Evolutionary conservation across 2,329 filamentous ascomycete genomes (phyloP).

Genomic region (Fusarium oxysporum): DNA sequence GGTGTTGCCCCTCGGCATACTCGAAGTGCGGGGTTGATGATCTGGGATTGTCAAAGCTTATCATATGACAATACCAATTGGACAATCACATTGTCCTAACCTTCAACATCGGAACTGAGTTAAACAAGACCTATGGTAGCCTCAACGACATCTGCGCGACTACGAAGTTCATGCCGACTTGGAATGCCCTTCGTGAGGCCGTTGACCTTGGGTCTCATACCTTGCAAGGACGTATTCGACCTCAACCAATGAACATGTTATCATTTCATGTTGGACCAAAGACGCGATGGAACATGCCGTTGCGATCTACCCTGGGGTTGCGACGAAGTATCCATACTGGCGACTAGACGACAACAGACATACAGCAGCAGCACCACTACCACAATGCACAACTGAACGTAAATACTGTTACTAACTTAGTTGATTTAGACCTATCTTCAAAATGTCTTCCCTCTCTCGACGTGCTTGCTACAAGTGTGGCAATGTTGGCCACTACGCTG

Average conservation of each 20-base stretch:
- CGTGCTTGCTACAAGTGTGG: conserved; percentile 87
- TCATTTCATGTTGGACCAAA: not conserved
- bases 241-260: not conserved
- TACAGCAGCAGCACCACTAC: conserved; percentile 9
- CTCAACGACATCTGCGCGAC: not conserved
- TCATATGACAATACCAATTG: conserved; percentile 1
- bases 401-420: conserved; percentile 15
- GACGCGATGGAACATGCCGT: not conserved
- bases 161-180: not conserved
- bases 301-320: not conserved
- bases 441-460: conserved; percentile 83
- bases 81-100: not conserved
- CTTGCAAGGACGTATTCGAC: not conserved
- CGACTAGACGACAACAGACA: not conserved
- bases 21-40: conserved; percentile 32
- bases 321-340: too few relatives aligned
- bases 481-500: conserved; percentile 83
- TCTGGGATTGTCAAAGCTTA: conserved; percentile 3
- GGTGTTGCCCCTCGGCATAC: conserved; percentile 21
- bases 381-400: not conserved
- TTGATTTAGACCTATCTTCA: conserved; percentile 45
- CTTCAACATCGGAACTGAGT: not conserved
- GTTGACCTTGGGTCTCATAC: not conserved
- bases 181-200: not conserved
- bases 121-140: not conserved